A percentile compares a stretch with the other conserved stretches of the same genome.
Conservation (phyloP, 2,329 filamentous ascomycete genomes). For the Botrytis squamosa region DNA sequence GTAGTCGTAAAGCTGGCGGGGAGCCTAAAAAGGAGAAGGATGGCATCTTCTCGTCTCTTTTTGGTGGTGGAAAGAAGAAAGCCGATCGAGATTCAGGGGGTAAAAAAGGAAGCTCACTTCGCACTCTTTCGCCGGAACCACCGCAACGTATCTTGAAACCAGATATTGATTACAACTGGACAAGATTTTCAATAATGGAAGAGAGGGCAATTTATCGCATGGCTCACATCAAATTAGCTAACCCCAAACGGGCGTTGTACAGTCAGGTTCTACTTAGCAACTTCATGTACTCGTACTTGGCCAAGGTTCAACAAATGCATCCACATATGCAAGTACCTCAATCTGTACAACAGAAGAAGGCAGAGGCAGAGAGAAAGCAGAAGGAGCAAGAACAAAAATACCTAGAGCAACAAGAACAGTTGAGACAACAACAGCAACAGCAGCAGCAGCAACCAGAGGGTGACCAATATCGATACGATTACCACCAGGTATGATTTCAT, state of each 20-base stretch:
- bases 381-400: constrained; percentile 42
- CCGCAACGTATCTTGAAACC: constrained; percentile 70
- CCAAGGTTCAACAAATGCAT: constrained; percentile 98
- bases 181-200: constrained; percentile 89
- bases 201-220: constrained; percentile 97
- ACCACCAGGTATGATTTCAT: constrained; percentile 38
- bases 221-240: constrained; percentile 99
- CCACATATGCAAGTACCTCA: constrained; percentile 90
- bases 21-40: constrained; percentile 90
- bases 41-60: constrained; percentile 89
- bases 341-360: constrained; percentile 69
- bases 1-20: constrained; percentile 65
- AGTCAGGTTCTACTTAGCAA: constrained; percentile 97
- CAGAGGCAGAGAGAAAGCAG: constrained; percentile 54
- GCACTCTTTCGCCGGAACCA: constrained; percentile 80
- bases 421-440: constrained; percentile 27
- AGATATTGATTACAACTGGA: constrained; percentile 95
- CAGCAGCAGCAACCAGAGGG: constrained; percentile 39
- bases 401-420: constrained; percentile 37
- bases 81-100: constrained; percentile 69
- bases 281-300: constrained; percentile 99
- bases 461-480: constrained; percentile 40
- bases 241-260: constrained; percentile 84
- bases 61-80: constrained; percentile 87
- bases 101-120: constrained; percentile 70